phyloP scores from a whole-genome alignment of 2,329 filamentous ascomycete genomes.

The Calonectria henricotiae region DNA sequence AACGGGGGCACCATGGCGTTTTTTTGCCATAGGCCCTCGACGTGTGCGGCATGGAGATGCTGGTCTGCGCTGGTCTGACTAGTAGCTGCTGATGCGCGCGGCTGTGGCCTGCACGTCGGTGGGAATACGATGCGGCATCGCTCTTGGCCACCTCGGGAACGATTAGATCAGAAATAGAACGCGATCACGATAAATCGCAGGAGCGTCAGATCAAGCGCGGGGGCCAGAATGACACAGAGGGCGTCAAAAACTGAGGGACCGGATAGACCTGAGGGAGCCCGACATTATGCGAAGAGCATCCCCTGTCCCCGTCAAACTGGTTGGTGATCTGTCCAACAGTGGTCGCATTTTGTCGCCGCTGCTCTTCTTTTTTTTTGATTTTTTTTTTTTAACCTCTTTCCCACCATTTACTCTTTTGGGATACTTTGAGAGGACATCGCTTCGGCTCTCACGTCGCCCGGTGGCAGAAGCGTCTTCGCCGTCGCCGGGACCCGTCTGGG shows the following conservation, averaged over 20 bases:
- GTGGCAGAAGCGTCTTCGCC: constrained; percentile 44
- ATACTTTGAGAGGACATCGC: constrained; percentile 4
- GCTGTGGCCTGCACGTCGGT: constrained; percentile 2
- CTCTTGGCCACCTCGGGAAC: constrained; percentile 26
- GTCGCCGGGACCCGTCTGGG: constrained; percentile 39
- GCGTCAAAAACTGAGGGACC: neutral
- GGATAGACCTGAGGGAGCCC: constrained; percentile 10
- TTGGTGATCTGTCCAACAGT: constrained; percentile 28
- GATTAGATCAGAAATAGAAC: constrained; percentile 33
- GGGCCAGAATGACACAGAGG: constrained; percentile 11
- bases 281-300: constrained; percentile 28
- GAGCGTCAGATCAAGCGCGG: constrained; percentile 31
- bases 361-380: neutral
- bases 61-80: neutral
- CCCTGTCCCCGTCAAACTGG: neutral
- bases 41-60: constrained; percentile 11
- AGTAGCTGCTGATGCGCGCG: constrained; percentile 26
- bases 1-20: neutral
- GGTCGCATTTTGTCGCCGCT: constrained; percentile 12
- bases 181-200: constrained; percentile 19
- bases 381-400: neutral
- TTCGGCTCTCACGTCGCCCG: constrained; percentile 42
- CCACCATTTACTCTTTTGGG: neutral
- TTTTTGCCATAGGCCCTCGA: neutral
- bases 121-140: constrained; percentile 20